Conservation (phyloP, 1,284 basidiomycete genomes). For the Quambalaria eucalypti region DNA sequence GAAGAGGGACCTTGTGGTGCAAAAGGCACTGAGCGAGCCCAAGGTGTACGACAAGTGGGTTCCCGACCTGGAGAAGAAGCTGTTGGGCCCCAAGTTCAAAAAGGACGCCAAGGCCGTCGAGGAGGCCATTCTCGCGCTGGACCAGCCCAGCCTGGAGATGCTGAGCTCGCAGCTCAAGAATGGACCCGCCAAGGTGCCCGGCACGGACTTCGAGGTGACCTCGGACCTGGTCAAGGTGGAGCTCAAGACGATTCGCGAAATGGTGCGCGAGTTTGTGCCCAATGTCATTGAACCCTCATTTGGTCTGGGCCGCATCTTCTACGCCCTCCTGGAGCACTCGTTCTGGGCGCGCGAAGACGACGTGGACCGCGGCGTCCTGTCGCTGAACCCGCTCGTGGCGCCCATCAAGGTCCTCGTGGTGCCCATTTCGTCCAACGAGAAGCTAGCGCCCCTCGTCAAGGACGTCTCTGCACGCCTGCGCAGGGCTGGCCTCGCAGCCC, state of each 20-base stretch:
- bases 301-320: slow-evolving; percentile 91
- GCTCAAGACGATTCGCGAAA: slow-evolving; percentile 79
- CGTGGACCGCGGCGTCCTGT: slow-evolving; percentile 57
- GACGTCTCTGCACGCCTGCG: slow-evolving; percentile 83
- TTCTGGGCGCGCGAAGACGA: slow-evolving; percentile 89
- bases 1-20: slow-evolving; percentile 62
- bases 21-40: slow-evolving; percentile 75
- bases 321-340: slow-evolving; percentile 85
- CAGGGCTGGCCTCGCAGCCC: slow-evolving; percentile 74
- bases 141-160: slow-evolving; percentile 61
- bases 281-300: slow-evolving; percentile 99
- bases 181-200: slow-evolving; percentile 58
- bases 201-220: slow-evolving; percentile 63
- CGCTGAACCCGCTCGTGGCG: slow-evolving; percentile 78
- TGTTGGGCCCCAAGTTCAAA: slow-evolving; percentile 80
- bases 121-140: slow-evolving; percentile 61
- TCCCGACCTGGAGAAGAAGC: slow-evolving; percentile 76
- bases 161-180: slow-evolving; percentile 64
- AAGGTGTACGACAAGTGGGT: slow-evolving; percentile 65
- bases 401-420: slow-evolving; percentile 95
- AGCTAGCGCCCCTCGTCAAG: slow-evolving; percentile 72
- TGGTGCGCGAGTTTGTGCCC: slow-evolving; percentile 86
- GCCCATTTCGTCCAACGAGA: slow-evolving; percentile 78
- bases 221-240: slow-evolving; percentile 67
- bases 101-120: slow-evolving; percentile 68